Percentiles rank a stretch among this genome's conserved stretches.
These are phyloP conservation scores for Theobroma cacao DNA, from an alignment of 345 rosid species.

Conservation along the genomic window DNA sequence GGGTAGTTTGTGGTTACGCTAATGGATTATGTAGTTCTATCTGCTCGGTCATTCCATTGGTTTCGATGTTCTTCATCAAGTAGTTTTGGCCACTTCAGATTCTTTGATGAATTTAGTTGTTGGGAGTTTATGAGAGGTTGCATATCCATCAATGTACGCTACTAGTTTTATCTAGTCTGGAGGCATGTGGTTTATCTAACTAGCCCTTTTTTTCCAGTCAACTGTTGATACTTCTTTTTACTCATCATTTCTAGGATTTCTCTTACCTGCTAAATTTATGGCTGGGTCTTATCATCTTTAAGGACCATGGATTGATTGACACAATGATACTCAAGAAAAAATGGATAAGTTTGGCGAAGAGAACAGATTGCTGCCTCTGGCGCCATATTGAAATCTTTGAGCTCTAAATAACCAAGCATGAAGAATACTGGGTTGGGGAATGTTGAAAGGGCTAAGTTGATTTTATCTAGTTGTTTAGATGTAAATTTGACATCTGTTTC, in stretches of 20 bases:
- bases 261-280: background rate
- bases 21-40: constrained; percentile 4
- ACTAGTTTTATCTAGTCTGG: background rate
- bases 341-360: background rate
- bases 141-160: background rate
- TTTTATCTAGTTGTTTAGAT: constrained; percentile 5
- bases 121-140: background rate
- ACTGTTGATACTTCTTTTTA: background rate
- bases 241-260: background rate
- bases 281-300: constrained; percentile 4
- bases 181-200: constrained; percentile 6
- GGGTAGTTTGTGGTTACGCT: constrained; percentile 17
- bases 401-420: constrained; percentile 4
- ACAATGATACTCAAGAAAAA: background rate
- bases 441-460: background rate
- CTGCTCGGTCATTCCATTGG: constrained; percentile 1
- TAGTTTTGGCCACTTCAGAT: background rate
- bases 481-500: constrained; percentile 1
- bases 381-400: background rate
- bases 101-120: background rate
- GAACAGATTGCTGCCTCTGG: constrained; percentile 1
- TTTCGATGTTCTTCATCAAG: background rate
- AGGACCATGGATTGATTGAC: constrained; percentile 2
- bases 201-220: background rate
- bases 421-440: background rate